Evolutionary conservation across 768 basidiomycete genomes (phyloP).

Genomic region (Boletus sp.): DNA sequence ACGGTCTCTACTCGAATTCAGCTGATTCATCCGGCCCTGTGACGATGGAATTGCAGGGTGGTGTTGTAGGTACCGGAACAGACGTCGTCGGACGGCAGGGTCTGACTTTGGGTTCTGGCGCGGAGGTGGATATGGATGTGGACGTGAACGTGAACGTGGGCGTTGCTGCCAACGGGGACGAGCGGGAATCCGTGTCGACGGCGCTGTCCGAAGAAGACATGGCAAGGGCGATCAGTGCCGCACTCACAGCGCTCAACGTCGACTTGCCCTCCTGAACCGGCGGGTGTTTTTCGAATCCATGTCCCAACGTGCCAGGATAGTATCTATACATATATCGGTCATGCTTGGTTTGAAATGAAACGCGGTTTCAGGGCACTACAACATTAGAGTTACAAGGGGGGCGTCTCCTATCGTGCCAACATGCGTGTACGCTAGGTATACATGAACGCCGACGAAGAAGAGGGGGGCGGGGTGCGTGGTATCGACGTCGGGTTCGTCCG

Average conservation of each 20-base stretch:
- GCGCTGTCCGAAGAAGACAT: constrained; percentile 21
- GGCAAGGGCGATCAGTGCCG: constrained; percentile 21
- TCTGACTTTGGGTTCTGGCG: neutral
- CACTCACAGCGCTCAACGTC: constrained; percentile 15
- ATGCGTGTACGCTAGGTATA: neutral
- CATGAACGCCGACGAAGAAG: neutral
- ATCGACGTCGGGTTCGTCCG: neutral
- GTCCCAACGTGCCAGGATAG: neutral
- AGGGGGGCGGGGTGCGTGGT: too few relatives aligned
- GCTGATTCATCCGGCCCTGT: neutral
- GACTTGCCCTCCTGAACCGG: neutral
- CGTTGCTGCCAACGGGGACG: neutral
- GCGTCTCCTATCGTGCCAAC: neutral
- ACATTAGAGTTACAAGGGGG: too few relatives aligned
- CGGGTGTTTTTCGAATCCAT: neutral
- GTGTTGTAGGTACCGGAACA: neutral
- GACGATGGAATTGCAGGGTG: neutral
- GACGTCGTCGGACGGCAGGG: neutral
- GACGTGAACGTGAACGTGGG: neutral
- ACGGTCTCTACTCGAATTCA: too few relatives aligned
- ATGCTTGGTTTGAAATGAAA: neutral
- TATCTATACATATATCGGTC: neutral
- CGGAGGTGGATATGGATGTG: neutral
- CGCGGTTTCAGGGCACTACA: neutral
- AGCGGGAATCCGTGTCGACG: neutral